Evolutionary conservation across 116 monocot genomes (phyloP), one percentile per base, ranked within the genome.

Genomic region (Phalaenopsis hybrid): DNA sequence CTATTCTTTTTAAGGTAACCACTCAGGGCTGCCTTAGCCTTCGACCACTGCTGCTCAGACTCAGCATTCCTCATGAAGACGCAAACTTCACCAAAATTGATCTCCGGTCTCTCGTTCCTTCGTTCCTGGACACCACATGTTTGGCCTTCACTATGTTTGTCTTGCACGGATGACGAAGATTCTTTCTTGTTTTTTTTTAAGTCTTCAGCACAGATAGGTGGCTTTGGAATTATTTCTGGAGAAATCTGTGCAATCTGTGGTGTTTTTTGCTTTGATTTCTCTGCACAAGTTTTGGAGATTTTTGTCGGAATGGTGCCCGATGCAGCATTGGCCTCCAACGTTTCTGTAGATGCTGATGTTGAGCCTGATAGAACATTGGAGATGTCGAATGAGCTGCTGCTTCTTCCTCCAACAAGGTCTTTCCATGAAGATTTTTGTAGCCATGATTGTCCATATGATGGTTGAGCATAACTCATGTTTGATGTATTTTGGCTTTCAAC

Each of bases 341-440:
- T 76, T 45, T 78, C 12, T 31, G 2, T 3, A 20, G 48, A 48
- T 48, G 48, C 48, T 48, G 10, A 48, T 10, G 48, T 48, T 48
- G 10, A 48, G 48, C 48, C 48, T 44, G 74, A 41, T 20, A 76
- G 23, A 48, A 76, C 15, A 4, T 28, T 61, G 59, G 82, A 76
- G 31, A 94, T 79, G 41, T 41, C 41, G 41, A 41, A 41, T 3
- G 41, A 41, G 41, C 41, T 41, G 76, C 85, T 90, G 82, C 59
- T 51, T 4, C 74, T 65, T 50, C 77, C 89, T 34, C 88, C 94
- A 46, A 94, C 81, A 37, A 97, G 87, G 37, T 91, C 87, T 79
- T 85, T 97, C 97, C 97, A 97, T 57, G 97, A 89, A 3, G 89
- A 85, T 78, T 94, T 96, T 75, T 94, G 94, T 65, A 88, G 34